phyloP scores from a whole-genome alignment of 169 alveolate genomes.

The Eimeria praecox region DNA sequence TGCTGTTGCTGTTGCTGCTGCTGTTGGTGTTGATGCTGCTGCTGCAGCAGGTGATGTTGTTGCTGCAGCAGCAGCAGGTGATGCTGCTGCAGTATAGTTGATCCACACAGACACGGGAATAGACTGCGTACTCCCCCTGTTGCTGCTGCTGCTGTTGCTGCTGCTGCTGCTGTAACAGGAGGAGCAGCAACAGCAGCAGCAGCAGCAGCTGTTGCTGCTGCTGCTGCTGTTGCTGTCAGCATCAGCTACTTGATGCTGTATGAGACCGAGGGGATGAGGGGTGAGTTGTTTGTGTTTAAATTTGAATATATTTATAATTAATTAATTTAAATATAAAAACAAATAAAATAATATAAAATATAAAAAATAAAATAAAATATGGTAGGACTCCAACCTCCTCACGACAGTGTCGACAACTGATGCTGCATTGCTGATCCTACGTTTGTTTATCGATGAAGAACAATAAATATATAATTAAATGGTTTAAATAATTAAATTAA shows the following conservation, averaged over 20 bases:
- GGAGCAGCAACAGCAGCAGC: not conserved
- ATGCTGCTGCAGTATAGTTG: not conserved
- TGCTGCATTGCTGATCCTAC: no score
- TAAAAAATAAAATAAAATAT: not conserved
- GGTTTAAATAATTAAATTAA: not conserved
- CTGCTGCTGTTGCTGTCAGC: not conserved
- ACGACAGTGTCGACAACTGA: no score
- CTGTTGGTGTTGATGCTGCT: no score
- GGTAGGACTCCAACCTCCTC: not conserved
- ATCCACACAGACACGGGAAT: no score
- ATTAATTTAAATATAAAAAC: not conserved
- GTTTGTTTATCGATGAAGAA: no score
- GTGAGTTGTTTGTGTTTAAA: not conserved
- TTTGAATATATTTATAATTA: not conserved
- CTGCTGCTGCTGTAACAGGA: not conserved
- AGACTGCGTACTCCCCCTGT: not conserved
- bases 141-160: slow-evolving; percentile 4
- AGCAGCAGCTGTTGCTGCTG: not conserved
- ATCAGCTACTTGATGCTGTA: no score
- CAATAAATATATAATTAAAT: not conserved
- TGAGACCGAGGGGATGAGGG: no score
- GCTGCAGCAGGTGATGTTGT: no score
- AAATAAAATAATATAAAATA: not conserved
- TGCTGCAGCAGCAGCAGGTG: no score
- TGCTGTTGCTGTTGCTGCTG: no score